Evolutionary conservation across 2,329 filamentous ascomycete species (phyloP).

Genomic region (Fonsecaea pedrosoi): DNA sequence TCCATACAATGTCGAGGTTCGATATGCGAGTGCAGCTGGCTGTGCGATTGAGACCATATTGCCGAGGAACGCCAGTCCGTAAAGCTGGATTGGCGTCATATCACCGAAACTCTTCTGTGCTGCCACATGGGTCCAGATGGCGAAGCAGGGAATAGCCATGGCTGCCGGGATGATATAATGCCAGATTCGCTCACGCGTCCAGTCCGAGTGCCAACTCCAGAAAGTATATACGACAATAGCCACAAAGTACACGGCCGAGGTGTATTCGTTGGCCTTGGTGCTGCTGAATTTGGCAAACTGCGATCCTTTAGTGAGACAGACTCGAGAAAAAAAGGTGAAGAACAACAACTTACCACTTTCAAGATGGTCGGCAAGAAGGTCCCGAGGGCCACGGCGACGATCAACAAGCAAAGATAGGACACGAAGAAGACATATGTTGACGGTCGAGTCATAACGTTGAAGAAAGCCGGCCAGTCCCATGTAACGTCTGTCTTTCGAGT

Average conservation of each 20-base stretch:
- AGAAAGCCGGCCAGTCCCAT: slow-evolving; percentile 36
- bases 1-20: slow-evolving; percentile 37
- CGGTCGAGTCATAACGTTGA: slow-evolving; percentile 37
- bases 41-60: slow-evolving; percentile 37
- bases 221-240: slow-evolving; percentile 35
- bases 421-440: slow-evolving; percentile 40
- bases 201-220: slow-evolving; percentile 39
- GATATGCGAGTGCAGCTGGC: slow-evolving; percentile 33
- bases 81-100: slow-evolving; percentile 35
- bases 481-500: slow-evolving; percentile 37
- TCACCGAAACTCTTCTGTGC: slow-evolving; percentile 31
- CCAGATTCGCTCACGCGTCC: slow-evolving; percentile 40
- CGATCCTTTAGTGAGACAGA: slow-evolving; percentile 10
- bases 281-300: slow-evolving; percentile 36
- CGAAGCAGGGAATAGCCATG: slow-evolving; percentile 39
- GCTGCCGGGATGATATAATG: slow-evolving; percentile 38
- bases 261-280: slow-evolving; percentile 39
- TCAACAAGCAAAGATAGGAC: slow-evolving; percentile 36
- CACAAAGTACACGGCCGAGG: slow-evolving; percentile 37
- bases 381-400: slow-evolving; percentile 38
- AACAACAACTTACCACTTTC: slow-evolving; percentile 21
- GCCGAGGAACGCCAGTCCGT: slow-evolving; percentile 39
- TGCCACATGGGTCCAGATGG: slow-evolving; percentile 40
- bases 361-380: slow-evolving; percentile 40
- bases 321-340: not conserved